Base-by-base conservation (phyloP, 2,329 filamentous ascomycete species). In the Amylocarpus encephaloides region DNA sequence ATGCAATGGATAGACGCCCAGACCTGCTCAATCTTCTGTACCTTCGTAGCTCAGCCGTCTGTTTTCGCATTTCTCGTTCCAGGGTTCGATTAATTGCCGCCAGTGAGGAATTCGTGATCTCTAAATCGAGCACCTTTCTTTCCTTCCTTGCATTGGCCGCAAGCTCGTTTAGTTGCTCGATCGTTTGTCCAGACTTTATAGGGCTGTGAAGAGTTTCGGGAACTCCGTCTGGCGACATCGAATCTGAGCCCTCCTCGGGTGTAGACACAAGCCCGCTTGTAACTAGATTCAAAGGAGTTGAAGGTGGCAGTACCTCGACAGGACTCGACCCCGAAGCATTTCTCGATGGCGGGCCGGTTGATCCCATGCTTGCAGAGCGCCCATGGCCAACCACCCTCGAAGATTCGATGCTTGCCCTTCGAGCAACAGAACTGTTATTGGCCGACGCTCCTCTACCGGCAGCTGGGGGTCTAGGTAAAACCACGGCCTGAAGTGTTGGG, bases 31-130 rank as follows among this genome's bases (percentile, higher is more conserved):
- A 72, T n/a, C 93, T 82, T 46, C 88, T 82, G 66, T 85, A 97
- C 39, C 92, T 79, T 50, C 93, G 83, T 30, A 98, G 67, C 65
- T 98, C 93, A 1, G 86, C 80, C 34, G 87, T 92, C 63, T 97
- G 92, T 65, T 95, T 95, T 22, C 90, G 82, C 61, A 98, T 77
- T 65, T 97, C 89, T 19, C 89, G 81, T 70, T 98, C 93, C 0
- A 98, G 72, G 0, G 90, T 93, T 47, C 91, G 79, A 65, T 98
- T 98, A 70, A 98, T 97, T 36, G 93, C 93, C 50, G 95, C 80
- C 2, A 98, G 77, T 1, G 91, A 96, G 1, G 89, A 93, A 64
- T 98, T 98, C 49, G 87, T 95, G 56, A 98, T 98, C 66, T 98
- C 89, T 5, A 98, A 74, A 66, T 98, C 93, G 59, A 97, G 80